phyloP scores from a whole-genome alignment of 352 stramenopile species.

The Phytophthora pini region DNA sequence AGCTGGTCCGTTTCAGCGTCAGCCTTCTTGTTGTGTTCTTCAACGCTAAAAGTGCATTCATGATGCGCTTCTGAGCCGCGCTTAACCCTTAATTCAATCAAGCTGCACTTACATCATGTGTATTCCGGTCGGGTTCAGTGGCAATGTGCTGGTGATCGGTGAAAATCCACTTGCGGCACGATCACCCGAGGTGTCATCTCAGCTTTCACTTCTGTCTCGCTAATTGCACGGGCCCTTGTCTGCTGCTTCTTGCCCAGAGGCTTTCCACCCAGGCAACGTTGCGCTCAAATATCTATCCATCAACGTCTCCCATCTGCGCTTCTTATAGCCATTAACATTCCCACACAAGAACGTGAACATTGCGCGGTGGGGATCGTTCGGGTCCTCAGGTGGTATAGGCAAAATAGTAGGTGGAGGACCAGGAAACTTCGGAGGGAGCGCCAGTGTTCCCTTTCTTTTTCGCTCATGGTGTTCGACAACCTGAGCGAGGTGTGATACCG shows the following conservation, averaged over 20 bases:
- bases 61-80: conserved; percentile 6
- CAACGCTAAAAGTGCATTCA: conserved; percentile 1
- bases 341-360: conserved; percentile 25
- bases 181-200: no score
- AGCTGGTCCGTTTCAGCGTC: conserved; percentile 19
- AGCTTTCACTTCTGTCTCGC: conserved; percentile 2
- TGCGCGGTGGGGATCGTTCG: conserved; percentile 23
- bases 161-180: conserved; percentile 1
- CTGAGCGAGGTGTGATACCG: conserved; percentile 29
- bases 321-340: conserved; percentile 27
- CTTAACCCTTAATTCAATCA: not conserved
- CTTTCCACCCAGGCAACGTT: not conserved
- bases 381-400: conserved; percentile 14
- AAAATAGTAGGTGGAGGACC: conserved; percentile 17
- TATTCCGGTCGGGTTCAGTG: no score
- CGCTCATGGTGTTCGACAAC: conserved; percentile 24
- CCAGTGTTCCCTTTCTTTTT: conserved; percentile 22
- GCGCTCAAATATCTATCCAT: conserved; percentile 21
- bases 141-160: no score
- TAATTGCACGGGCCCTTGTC: conserved; percentile 1
- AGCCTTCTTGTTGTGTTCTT: conserved; percentile 12
- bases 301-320: conserved; percentile 23
- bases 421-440: conserved; percentile 5
- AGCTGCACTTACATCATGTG: not conserved
- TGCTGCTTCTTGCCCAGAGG: not conserved